A percentile compares a stretch with the other conserved stretches of the same genome.
Conservation (phyloP, 2,329 filamentous ascomycete genomes). For the Fusarium sp. region DNA sequence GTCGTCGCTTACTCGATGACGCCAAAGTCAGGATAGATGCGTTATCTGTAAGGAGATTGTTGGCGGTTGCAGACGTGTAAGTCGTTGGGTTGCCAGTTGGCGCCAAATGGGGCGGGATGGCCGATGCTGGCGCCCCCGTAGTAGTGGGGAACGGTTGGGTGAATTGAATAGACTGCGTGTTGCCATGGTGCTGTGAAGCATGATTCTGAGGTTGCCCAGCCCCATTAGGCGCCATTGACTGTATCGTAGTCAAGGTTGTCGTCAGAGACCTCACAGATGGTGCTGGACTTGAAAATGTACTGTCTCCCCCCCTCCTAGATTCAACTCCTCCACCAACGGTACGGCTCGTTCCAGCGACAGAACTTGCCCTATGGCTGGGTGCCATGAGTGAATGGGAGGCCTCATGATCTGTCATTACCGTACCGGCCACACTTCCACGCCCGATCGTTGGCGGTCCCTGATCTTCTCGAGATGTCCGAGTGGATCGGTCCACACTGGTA, state of each 20-base stretch:
- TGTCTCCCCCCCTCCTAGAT: conserved; percentile 74
- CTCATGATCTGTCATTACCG: conserved; percentile 84
- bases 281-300: conserved; percentile 84
- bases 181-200: conserved; percentile 49
- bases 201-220: conserved; percentile 47
- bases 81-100: conserved; percentile 71
- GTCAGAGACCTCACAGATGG: conserved; percentile 83
- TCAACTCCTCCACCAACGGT: conserved; percentile 74
- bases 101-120: conserved; percentile 75
- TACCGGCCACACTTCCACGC: conserved; percentile 79
- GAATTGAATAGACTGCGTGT: conserved; percentile 66
- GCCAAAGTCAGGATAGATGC: conserved; percentile 87
- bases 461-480: conserved; percentile 68
- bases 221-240: conserved; percentile 73
- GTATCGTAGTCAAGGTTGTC: conserved; percentile 86
- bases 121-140: conserved; percentile 71
- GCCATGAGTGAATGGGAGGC: conserved; percentile 77
- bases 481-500: conserved; percentile 67
- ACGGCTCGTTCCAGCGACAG: conserved; percentile 76
- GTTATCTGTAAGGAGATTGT: conserved; percentile 84
- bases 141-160: conserved; percentile 72
- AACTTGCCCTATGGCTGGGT: conserved; percentile 75
- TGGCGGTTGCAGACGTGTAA: conserved; percentile 81
- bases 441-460: conserved; percentile 67
- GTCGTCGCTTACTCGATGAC: conserved; percentile 80